Base-by-base conservation (phyloP, 2,329 filamentous ascomycete species). In the Aspergillus fumigatiaffinis region DNA sequence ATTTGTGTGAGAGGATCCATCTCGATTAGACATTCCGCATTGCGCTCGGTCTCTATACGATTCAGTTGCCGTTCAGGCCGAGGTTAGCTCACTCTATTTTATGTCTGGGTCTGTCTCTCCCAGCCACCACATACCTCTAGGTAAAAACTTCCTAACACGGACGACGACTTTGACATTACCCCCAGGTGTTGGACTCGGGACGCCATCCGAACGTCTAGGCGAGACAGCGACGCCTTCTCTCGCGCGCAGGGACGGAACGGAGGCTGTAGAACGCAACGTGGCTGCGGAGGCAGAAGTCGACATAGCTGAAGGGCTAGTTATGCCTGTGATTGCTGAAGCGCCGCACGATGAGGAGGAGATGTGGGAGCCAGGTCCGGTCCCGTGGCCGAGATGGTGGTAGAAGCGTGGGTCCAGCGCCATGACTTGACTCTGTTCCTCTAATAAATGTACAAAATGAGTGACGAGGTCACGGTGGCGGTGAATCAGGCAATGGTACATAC, bases 1-100 rank as follows among this genome's bases (percentile, higher is more conserved):
- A 85, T 84, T 76, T 99, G 91, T 2, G 88, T 92, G 35, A 84
- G 78, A 23, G 93, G 92, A 71, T 97, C 87, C 94, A 99, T 99
- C 61, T 86, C 83, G 63, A 99, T 89, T 47, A 99, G 82, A 72
- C 94, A 97, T 80, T 88, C 82, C 59, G 92, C 89, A 55, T 87
- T 84, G 69, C 89, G 86, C 54, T 95, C 85, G 67, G 88, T 83
- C 74, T 99, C 94, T 97, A 70, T 46, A 51, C 21, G 28, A 41
- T 23, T 21, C 6, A 26, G 28, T 28, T 12, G 23, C 23, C 5
- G 3, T 21, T 14, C 44, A 20, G 7, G 21, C n/a, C 41, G 1
- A 47, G 44, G 21, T 47, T 23, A 47, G 44, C 21, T 47, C 20
- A 14, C n/a, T 44, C 3, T 3, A 4, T 44, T 3, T 3, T 9